These are phyloP conservation scores for Brassica carinata DNA, from an alignment of 345 rosid genomes.

Conservation along the genomic window DNA sequence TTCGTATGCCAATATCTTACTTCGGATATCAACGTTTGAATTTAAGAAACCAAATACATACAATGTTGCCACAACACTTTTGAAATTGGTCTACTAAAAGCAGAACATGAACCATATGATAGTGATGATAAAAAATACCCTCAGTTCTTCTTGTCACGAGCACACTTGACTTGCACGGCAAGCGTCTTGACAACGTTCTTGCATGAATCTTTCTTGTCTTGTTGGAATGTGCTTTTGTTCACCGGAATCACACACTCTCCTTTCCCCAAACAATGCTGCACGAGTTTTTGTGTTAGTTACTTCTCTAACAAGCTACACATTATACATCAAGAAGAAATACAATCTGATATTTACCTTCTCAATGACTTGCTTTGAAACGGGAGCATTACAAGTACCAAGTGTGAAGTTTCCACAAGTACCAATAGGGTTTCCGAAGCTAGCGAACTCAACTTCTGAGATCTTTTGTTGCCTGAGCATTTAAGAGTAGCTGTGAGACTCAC, in stretches of 20 bases:
- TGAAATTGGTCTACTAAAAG: slow-evolving; percentile 23
- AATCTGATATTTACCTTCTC: slow-evolving; percentile 51
- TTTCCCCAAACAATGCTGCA: slow-evolving; percentile 73
- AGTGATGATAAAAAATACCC: not conserved
- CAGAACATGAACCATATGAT: slow-evolving; percentile 3
- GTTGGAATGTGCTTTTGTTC: slow-evolving; percentile 43
- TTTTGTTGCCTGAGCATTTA: slow-evolving; percentile 52
- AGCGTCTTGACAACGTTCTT: slow-evolving; percentile 51
- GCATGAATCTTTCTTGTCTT: slow-evolving; percentile 47
- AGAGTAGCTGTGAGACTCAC: slow-evolving; percentile 55
- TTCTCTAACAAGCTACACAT: slow-evolving; percentile 4
- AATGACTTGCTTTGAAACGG: slow-evolving; percentile 54
- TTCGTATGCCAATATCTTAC: slow-evolving; percentile 16
- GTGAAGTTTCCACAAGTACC: slow-evolving; percentile 66
- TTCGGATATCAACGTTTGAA: slow-evolving; percentile 5
- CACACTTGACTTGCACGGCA: slow-evolving; percentile 75
- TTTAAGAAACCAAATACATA: slow-evolving; percentile 14
- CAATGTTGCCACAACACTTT: slow-evolving; percentile 16
- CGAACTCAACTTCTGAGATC: slow-evolving; percentile 66
- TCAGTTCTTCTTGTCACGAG: slow-evolving; percentile 37
- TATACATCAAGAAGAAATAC: not conserved
- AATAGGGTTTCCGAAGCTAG: slow-evolving; percentile 75
- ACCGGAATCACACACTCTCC: slow-evolving; percentile 54
- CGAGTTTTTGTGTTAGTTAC: not conserved
- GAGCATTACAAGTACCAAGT: slow-evolving; percentile 59